Conservation (phyloP, 106 monocot species). For the Agapanthus africanus region DNA sequence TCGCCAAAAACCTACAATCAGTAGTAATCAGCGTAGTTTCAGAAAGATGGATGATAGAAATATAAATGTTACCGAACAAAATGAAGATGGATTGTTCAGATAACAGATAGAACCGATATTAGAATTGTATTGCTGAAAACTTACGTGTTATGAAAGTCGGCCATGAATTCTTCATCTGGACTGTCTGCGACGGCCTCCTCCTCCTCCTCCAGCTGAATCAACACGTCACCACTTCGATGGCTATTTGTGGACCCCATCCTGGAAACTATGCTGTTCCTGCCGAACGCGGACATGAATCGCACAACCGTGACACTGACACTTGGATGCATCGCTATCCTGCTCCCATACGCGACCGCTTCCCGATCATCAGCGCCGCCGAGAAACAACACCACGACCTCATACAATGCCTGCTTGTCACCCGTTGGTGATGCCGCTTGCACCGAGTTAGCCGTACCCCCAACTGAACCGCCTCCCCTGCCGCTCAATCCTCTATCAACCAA, state of each 20-base stretch:
- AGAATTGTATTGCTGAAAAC: too few species aligned
- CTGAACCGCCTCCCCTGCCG: too few species aligned
- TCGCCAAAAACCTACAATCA: slow-evolving; percentile 17
- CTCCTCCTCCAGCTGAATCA: too few species aligned
- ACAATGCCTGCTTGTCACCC: background rate
- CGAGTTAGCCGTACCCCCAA: too few species aligned
- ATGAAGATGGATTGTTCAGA: too few species aligned
- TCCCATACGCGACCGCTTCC: slow-evolving; percentile 13
- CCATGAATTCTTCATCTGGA: background rate
- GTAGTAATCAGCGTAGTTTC: too few species aligned
- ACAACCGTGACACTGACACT: slow-evolving; percentile 9
- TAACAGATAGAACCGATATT: too few species aligned
- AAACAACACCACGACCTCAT: slow-evolving; percentile 7
- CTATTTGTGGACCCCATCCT: background rate
- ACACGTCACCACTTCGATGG: too few species aligned
- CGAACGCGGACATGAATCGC: background rate
- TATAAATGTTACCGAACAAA: too few species aligned
- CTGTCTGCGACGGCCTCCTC: background rate
- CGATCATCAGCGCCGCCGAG: slow-evolving; percentile 11
- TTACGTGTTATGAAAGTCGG: background rate
- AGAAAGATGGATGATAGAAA: too few species aligned
- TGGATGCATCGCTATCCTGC: slow-evolving; percentile 11
- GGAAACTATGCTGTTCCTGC: background rate
- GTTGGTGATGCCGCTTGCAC: background rate
- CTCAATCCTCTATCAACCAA: slow-evolving; percentile 2